Evolutionary conservation across 257 asterid genomes (phyloP).

Genomic region (Dorcoceras hygrometricum): DNA sequence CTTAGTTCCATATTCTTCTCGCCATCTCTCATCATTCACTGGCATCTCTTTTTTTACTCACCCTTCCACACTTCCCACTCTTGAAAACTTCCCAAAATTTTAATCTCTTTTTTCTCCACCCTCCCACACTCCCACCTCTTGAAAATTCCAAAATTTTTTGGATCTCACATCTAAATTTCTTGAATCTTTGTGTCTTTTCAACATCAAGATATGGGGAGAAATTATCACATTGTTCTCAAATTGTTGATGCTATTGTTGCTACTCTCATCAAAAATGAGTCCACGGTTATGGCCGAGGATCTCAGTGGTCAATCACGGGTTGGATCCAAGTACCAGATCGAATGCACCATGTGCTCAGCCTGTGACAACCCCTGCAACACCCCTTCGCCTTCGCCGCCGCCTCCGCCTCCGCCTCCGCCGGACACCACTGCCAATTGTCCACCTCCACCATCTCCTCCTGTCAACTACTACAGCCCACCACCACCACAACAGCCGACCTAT

Average conservation of each 20-base stretch:
- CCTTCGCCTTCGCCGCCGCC: slow-evolving; percentile 69
- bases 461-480: slow-evolving; percentile 49
- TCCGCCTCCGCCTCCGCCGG: slow-evolving; percentile 30
- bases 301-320: slow-evolving; percentile 38
- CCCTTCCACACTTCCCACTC: slow-evolving; percentile 10
- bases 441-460: slow-evolving; percentile 74
- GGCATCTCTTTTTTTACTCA: not conserved
- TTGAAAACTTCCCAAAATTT: not conserved
- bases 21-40: not conserved
- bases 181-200: not conserved
- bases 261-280: slow-evolving; percentile 23
- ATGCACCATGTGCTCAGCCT: slow-evolving; percentile 91
- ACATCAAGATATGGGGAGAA: slow-evolving; percentile 43
- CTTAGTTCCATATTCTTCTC: slow-evolving; percentile 14
- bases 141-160: not conserved
- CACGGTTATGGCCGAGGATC: slow-evolving; percentile 16
- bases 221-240: slow-evolving; percentile 16
- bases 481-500: slow-evolving; percentile 46
- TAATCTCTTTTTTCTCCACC: not conserved
- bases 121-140: slow-evolving; percentile 13
- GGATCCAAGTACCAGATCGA: slow-evolving; percentile 86
- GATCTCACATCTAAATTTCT: not conserved
- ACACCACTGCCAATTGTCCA: slow-evolving; percentile 49
- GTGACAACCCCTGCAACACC: slow-evolving; percentile 86
- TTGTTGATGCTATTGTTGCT: slow-evolving; percentile 22